Conservation (phyloP, 83 land plant species). For the Thuja plicata region DNA sequence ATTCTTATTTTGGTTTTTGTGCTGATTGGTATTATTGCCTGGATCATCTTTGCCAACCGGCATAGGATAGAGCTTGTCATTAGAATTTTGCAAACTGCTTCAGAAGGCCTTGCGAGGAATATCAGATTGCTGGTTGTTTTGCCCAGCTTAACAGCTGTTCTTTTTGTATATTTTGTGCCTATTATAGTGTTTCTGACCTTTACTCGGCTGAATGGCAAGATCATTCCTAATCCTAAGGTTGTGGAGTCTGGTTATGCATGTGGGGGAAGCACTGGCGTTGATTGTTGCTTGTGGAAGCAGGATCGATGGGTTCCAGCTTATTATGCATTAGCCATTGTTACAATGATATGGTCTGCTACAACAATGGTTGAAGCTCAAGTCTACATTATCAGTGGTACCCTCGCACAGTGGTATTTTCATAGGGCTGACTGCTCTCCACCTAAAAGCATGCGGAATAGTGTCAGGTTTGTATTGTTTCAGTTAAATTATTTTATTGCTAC, state of each 20-base stretch:
- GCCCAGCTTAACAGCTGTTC: slow-evolving; percentile 50
- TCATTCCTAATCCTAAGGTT: slow-evolving; percentile 50
- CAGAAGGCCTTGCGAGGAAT: slow-evolving; percentile 69
- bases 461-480: slow-evolving; percentile 58
- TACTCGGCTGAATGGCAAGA: slow-evolving; percentile 72
- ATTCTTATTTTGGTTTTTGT: slow-evolving; percentile 65
- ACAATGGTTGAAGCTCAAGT: slow-evolving; percentile 71
- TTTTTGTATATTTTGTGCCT: slow-evolving; percentile 68
- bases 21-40: slow-evolving; percentile 71
- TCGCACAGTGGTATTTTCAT: slow-evolving; percentile 94
- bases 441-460: slow-evolving; percentile 55
- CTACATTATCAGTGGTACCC: slow-evolving; percentile 83
- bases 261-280: slow-evolving; percentile 44
- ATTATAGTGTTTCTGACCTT: slow-evolving; percentile 71
- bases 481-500: background rate
- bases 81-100: slow-evolving; percentile 57
- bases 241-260: slow-evolving; percentile 29
- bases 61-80: slow-evolving; percentile 80
- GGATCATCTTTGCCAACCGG: slow-evolving; percentile 84
- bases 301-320: slow-evolving; percentile 93
- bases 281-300: slow-evolving; percentile 80
- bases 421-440: slow-evolving; percentile 38
- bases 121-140: slow-evolving; percentile 62
- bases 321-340: slow-evolving; percentile 68
- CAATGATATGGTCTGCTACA: slow-evolving; percentile 76